Evolutionary conservation across 2,329 filamentous ascomycete genomes (phyloP).

Genomic region (Aspergillus aculeatinus): DNA sequence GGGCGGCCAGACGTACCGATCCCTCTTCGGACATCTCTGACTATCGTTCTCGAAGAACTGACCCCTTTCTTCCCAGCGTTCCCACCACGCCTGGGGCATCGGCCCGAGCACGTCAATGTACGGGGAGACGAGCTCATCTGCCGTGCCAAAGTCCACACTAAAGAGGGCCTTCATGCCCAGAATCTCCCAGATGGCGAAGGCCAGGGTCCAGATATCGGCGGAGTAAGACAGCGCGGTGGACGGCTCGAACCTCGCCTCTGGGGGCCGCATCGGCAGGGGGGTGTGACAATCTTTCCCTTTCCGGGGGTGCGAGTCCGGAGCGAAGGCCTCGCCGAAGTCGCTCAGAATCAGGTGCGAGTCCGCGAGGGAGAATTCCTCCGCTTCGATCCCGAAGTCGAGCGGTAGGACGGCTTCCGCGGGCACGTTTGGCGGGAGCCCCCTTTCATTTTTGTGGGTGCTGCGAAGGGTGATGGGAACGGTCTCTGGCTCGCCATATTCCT

Average conservation of each 20-base stretch:
- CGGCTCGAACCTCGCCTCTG: slow-evolving; percentile 14
- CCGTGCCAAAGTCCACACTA: slow-evolving; percentile 8
- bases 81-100: slow-evolving; percentile 22
- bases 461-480: no score
- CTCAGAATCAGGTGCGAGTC: slow-evolving; percentile 32
- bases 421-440: no score
- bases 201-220: slow-evolving; percentile 42
- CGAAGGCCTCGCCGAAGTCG: slow-evolving; percentile 27
- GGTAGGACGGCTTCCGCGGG: no score
- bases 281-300: slow-evolving; percentile 24
- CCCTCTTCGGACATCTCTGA: slow-evolving; percentile 12
- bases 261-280: slow-evolving; percentile 15
- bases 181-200: slow-evolving; percentile 37
- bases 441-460: no score
- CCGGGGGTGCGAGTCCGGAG: slow-evolving; percentile 27
- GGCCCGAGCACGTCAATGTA: slow-evolving; percentile 19
- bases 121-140: slow-evolving; percentile 15
- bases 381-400: no score
- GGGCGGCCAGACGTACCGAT: slow-evolving; percentile 15
- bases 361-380: slow-evolving; percentile 23
- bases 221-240: slow-evolving; percentile 29
- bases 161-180: slow-evolving; percentile 13
- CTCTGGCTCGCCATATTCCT: no score
- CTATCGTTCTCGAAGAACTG: slow-evolving; percentile 16
- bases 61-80: slow-evolving; percentile 15